Conservation (phyloP, 1,139 yeast species). For the Suhomyces anneliseae region DNA sequence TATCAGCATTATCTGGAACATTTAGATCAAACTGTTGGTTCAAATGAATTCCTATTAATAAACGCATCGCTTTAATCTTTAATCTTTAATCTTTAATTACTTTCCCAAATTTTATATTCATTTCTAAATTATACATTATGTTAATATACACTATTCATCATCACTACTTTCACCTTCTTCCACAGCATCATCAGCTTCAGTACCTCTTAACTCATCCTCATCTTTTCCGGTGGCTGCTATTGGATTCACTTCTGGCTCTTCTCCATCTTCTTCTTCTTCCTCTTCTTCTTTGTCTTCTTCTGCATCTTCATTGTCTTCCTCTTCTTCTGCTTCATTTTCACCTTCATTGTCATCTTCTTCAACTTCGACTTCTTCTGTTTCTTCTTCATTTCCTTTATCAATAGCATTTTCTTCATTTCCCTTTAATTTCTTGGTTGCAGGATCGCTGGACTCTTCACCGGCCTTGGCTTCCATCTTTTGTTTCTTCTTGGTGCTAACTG, state of each 20-base stretch:
- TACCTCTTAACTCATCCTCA: slow-evolving; percentile 26
- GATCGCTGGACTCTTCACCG: slow-evolving; percentile 2
- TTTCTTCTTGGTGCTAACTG: slow-evolving; percentile 41
- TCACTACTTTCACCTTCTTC: slow-evolving; percentile 16
- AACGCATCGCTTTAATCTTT: too few relatives aligned
- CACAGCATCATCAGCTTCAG: slow-evolving; percentile 19
- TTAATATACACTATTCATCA: slow-evolving; percentile 13
- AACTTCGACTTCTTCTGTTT: slow-evolving; percentile 24
- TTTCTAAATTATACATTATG: background rate
- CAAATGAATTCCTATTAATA: too few relatives aligned
- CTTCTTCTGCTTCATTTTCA: slow-evolving; percentile 18
- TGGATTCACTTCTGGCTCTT: slow-evolving; percentile 20
- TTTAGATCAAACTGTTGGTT: too few relatives aligned
- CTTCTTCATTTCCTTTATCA: slow-evolving; percentile 17
- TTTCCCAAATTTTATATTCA: background rate
- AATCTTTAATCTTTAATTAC: too few relatives aligned
- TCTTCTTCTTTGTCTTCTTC: slow-evolving; percentile 18
- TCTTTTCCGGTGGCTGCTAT: slow-evolving; percentile 23
- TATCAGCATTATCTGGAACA: too few relatives aligned
- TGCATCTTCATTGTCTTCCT: slow-evolving; percentile 13
- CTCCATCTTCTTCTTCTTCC: slow-evolving; percentile 21
- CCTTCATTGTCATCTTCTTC: slow-evolving; percentile 26
- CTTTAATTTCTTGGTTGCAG: slow-evolving; percentile 18
- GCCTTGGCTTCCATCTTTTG: slow-evolving; percentile 18
- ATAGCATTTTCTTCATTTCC: slow-evolving; percentile 21